Conservation (phyloP, 2,329 filamentous ascomycete species). For the Penicillium crustosum region DNA sequence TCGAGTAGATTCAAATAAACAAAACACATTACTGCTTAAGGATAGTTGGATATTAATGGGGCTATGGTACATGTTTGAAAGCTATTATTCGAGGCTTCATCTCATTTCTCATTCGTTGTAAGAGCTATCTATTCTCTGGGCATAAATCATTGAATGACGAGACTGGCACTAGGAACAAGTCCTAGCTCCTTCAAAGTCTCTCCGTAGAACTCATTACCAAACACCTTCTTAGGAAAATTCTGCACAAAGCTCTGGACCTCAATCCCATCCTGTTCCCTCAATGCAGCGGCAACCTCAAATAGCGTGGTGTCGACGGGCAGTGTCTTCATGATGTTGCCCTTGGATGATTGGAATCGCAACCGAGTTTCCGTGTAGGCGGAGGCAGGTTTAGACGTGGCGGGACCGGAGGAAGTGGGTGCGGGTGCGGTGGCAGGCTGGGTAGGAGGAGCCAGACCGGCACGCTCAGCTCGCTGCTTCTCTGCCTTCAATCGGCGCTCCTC, state of each 20-base stretch:
- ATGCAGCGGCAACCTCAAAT: conserved; percentile 80
- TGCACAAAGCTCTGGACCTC: conserved; percentile 75
- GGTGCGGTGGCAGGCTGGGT: conserved; percentile 48
- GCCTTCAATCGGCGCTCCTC: conserved; percentile 81
- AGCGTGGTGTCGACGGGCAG: conserved; percentile 86
- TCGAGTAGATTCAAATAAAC: background rate
- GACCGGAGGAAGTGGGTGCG: conserved; percentile 47
- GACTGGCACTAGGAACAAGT: conserved; percentile 82
- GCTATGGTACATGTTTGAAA: background rate
- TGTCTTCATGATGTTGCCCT: conserved; percentile 80
- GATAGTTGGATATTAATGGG: background rate
- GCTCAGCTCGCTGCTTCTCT: conserved; percentile 78
- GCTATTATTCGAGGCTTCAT: background rate
- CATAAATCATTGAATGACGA: conserved; percentile 62
- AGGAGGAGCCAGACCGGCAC: conserved; percentile 68
- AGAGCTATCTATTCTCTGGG: conserved; percentile 5
- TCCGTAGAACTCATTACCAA: conserved; percentile 72
- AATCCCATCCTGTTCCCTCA: conserved; percentile 69
- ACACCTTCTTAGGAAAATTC: conserved; percentile 85
- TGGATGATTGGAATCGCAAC: conserved; percentile 73
- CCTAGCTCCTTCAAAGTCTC: conserved; percentile 92
- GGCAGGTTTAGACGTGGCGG: conserved; percentile 60
- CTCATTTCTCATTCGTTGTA: conserved; percentile 14
- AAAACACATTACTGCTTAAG: background rate
- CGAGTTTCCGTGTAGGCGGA: conserved; percentile 77